phyloP scores from a whole-genome alignment of 2,329 filamentous ascomycete species.

The Cytospora chrysosperma region DNA sequence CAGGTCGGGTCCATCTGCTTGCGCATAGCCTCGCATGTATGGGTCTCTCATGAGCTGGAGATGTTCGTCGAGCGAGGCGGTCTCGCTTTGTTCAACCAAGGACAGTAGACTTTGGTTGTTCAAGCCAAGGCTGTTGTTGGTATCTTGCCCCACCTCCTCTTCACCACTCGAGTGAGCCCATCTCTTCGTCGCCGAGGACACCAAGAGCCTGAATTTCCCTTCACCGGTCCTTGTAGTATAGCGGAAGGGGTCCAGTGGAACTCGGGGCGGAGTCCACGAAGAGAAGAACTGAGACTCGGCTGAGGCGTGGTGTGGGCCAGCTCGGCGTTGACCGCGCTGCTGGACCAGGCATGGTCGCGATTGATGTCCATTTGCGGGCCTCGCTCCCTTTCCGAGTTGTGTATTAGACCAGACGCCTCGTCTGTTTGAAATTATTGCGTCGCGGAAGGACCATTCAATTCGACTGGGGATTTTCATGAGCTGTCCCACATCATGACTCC shows the following conservation, averaged over 20 bases:
- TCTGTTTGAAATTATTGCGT: conserved; percentile 52
- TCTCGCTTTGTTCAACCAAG: conserved; percentile 51
- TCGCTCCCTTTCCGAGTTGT: conserved; percentile 4
- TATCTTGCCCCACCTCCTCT: not conserved
- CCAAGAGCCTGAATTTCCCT: conserved; percentile 12
- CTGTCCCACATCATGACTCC: conserved; percentile 49
- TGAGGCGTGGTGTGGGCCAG: not conserved
- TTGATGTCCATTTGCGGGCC: conserved; percentile 17
- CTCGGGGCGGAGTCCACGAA: conserved; percentile 16
- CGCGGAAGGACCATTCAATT: conserved; percentile 60
- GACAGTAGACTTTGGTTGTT: conserved; percentile 49
- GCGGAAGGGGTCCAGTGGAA: conserved; percentile 9
- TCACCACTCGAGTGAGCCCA: conserved; percentile 19
- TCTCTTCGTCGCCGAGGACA: not conserved
- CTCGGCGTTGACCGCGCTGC: not conserved
- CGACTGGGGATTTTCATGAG: conserved; percentile 61
- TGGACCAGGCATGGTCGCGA: conserved; percentile 15
- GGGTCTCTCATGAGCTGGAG: conserved; percentile 53
- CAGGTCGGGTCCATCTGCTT: conserved; percentile 47
- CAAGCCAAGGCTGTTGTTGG: not conserved
- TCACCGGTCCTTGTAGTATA: conserved; percentile 4
- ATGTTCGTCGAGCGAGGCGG: conserved; percentile 51
- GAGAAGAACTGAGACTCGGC: conserved; percentile 20
- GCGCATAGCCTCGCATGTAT: conserved; percentile 54
- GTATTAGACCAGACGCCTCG: conserved; percentile 21